Evolutionary conservation across 345 rosid genomes (phyloP), one percentile per base, ranked within the genome.

Genomic region (Melaleuca alternifolia): DNA sequence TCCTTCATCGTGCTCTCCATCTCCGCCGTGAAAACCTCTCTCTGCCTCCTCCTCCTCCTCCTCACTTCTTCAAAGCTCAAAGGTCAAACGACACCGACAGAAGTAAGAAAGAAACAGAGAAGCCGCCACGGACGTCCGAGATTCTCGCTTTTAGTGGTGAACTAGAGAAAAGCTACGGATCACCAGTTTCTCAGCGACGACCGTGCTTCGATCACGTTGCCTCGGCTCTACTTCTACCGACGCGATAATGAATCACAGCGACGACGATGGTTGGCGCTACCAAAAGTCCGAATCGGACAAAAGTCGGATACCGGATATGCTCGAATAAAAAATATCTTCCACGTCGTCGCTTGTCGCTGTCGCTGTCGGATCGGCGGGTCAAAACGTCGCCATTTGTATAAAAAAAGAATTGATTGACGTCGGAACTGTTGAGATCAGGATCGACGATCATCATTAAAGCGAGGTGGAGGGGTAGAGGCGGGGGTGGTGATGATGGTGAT

Each of bases 1-100:
- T 89, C 93, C 91, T 93, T 92, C 89, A 89, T 51, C 44, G 91
- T 90, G 86, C 89, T 93, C 92, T 93, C 95, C 98, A 95, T 94
- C 87, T 51, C 81, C 33, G n/a, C 33, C 81, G 81, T 7, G 61
- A 23, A 54, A 54, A 23, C 59, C 59, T 21, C 57, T 2, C 57
- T 54, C 57, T 7, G 7, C 54, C 54, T 15, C 54, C 54, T 15
- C 20, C 53, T 51, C 16, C 53, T 51, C 7, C 56, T 54, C 57
- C 59, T 23, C 61, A 10, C 79, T 71, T 71, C 26, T 65, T 37
- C 79, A 20, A 71, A 71, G 79, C 48, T 71, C 48, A 20, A 71
- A 71, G 3, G 26, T 37, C 79, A 1, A 71, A 71, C 48, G 77
- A 65, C 77, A 9, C 0, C 77, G 77, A 20, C 44, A 8, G 79